Evolutionary conservation across 225 moss, liverwort and hornwort genomes (phyloP).

Genomic region (Polytrichum commune): DNA sequence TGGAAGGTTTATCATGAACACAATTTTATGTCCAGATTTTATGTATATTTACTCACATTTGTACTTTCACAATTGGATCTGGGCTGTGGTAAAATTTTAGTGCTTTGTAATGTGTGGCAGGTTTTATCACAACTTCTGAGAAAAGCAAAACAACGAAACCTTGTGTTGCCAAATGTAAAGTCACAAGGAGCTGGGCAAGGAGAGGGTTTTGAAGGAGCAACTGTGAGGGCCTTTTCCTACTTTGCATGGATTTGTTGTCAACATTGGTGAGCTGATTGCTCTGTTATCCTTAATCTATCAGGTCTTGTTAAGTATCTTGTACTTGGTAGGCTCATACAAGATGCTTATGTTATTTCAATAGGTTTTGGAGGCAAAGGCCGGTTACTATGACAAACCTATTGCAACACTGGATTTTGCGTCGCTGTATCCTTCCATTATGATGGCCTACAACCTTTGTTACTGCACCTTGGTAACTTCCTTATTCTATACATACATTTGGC

Average conservation of each 20-base stretch:
- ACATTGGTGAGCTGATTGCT: background rate
- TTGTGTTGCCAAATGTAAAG: slow-evolving; percentile 81
- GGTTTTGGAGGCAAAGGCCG: slow-evolving; percentile 93
- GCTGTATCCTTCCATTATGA: slow-evolving; percentile 98
- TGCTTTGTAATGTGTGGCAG: slow-evolving; percentile 30
- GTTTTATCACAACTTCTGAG: slow-evolving; percentile 90
- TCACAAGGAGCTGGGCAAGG: slow-evolving; percentile 77
- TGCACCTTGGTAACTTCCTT: slow-evolving; percentile 70
- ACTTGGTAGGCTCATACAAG: too few species aligned
- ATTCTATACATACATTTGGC: background rate
- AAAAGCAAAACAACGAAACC: slow-evolving; percentile 73
- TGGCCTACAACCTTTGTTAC: slow-evolving; percentile 99
- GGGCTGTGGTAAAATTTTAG: too few species aligned
- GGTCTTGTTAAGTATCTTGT: too few species aligned
- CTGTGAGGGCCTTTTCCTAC: slow-evolving; percentile 48
- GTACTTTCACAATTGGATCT: too few species aligned
- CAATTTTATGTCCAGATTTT: too few species aligned
- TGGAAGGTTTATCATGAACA: too few species aligned
- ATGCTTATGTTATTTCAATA: slow-evolving; percentile 8
- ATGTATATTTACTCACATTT: too few species aligned
- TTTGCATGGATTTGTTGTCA: background rate
- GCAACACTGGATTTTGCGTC: slow-evolving; percentile 99
- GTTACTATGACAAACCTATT: slow-evolving; percentile 97
- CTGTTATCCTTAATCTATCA: background rate
- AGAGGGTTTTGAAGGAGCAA: slow-evolving; percentile 94